Conservation (phyloP, 2,329 filamentous ascomycete species). For the Aspergillus pseudonomiae region DNA sequence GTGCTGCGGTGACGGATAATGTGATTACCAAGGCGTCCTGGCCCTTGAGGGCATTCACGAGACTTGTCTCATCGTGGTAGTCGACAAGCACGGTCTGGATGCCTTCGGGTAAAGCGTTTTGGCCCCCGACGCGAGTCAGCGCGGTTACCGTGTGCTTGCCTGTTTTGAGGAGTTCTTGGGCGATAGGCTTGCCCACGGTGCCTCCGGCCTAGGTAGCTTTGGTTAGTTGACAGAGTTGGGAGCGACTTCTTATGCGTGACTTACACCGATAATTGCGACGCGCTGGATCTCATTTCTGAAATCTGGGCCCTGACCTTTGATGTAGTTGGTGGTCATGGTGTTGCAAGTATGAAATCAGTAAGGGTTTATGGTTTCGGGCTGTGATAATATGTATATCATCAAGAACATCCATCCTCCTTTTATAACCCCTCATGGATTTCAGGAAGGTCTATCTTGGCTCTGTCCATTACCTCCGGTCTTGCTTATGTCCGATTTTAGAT, state of each 20-base stretch:
- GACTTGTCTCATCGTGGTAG: conserved; percentile 5
- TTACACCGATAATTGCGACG: conserved; percentile 43
- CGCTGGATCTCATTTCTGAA: conserved; percentile 28
- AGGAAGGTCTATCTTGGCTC: background rate
- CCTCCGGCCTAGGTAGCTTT: conserved; percentile 34
- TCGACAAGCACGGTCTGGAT: conserved; percentile 6
- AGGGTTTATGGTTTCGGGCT: background rate
- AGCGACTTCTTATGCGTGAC: conserved; percentile 1
- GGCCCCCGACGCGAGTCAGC: conserved; percentile 43
- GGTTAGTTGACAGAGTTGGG: conserved; percentile 4
- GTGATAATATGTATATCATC: background rate
- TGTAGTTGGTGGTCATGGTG: conserved; percentile 9
- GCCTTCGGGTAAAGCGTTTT: background rate
- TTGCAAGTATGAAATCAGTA: background rate
- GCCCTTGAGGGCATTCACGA: conserved; percentile 54
- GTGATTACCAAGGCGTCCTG: conserved; percentile 62
- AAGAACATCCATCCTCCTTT: background rate
- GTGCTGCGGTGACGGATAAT: conserved; percentile 45
- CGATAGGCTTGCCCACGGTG: conserved; percentile 33
- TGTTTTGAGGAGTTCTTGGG: conserved; percentile 45
- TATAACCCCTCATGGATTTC: background rate
- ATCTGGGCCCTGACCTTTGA: conserved; percentile 4
- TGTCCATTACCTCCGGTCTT: background rate
- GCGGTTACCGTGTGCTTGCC: conserved; percentile 57
- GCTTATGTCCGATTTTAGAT: background rate